phyloP scores from a whole-genome alignment of 768 basidiomycete genomes.

The Chiua virens region DNA sequence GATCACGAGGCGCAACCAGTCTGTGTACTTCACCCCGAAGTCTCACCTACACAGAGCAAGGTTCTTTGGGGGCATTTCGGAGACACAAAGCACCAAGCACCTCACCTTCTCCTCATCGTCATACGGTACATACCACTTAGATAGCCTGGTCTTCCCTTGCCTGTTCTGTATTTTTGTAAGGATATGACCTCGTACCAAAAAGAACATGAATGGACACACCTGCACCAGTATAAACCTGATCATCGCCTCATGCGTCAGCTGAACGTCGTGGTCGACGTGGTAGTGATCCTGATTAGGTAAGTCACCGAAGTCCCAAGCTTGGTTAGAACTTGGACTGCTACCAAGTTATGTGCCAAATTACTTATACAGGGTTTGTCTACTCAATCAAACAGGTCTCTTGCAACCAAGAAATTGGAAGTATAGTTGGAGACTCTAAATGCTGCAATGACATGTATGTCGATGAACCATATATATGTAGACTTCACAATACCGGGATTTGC shows the following conservation, averaged over 20 bases:
- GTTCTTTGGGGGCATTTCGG: neutral
- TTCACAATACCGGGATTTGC: too few species aligned
- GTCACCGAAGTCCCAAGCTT: too few species aligned
- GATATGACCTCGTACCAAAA: neutral
- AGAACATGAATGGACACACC: conserved; percentile 42
- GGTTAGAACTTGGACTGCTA: too few species aligned
- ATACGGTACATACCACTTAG: conserved; percentile 99
- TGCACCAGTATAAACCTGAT: conserved; percentile 98
- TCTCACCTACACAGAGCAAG: conserved; percentile 62
- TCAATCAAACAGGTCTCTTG: too few species aligned
- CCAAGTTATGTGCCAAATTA: too few species aligned
- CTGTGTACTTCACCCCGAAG: conserved; percentile 96
- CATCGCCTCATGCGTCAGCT: conserved; percentile 49
- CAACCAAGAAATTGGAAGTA: too few species aligned
- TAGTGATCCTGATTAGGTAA: conserved; percentile 15
- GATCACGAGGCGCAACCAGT: conserved; percentile 92
- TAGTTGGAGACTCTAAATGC: too few species aligned
- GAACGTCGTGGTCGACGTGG: neutral
- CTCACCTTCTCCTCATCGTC: conserved; percentile 97
- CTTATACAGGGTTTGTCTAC: too few species aligned
- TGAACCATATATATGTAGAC: too few species aligned
- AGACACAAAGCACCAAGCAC: neutral
- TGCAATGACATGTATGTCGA: too few species aligned
- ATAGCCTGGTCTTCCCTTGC: conserved; percentile 95
- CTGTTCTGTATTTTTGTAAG: conserved; percentile 63